phyloP scores from a whole-genome alignment of 257 asterid genomes.

The Solanum virginianum region DNA sequence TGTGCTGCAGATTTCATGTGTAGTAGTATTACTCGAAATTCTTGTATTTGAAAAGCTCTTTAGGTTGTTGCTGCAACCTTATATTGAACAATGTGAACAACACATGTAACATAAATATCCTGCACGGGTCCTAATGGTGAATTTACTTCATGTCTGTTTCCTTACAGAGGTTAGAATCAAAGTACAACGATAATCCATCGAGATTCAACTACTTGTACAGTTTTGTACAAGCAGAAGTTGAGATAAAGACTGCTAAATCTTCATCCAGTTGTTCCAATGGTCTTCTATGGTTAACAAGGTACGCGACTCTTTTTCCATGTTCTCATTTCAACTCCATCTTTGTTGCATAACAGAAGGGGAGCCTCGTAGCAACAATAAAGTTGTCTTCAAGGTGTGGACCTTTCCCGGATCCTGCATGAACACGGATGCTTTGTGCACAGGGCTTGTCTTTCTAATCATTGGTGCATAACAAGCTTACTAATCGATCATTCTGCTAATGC shows the following conservation, averaged over 20 bases:
- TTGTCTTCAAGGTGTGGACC: neutral
- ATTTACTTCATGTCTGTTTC: neutral
- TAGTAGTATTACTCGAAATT: neutral
- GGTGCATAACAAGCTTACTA: neutral
- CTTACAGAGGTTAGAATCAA: slow-evolving; percentile 63
- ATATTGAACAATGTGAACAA: neutral
- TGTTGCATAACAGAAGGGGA: neutral
- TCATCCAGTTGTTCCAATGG: slow-evolving; percentile 81
- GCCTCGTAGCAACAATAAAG: neutral
- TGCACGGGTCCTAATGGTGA: neutral
- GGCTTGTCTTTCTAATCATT: neutral
- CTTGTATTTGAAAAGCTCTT: neutral
- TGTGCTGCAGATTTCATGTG: neutral
- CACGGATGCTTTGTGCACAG: neutral
- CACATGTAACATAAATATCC: neutral
- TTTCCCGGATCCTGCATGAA: neutral
- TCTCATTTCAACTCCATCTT: neutral
- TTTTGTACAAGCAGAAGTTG: slow-evolving; percentile 83
- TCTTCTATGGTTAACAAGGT: slow-evolving; percentile 91
- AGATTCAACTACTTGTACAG: slow-evolving; percentile 72
- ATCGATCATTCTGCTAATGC: neutral
- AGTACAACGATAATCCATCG: slow-evolving; percentile 49
- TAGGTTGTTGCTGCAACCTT: neutral
- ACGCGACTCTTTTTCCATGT: neutral
- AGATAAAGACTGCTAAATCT: slow-evolving; percentile 56